Evolutionary conservation across 371 early-diverging fungal genomes (phyloP), one percentile per base, ranked within the genome.

Genomic region (Paraphysoderma sedebokerense): DNA sequence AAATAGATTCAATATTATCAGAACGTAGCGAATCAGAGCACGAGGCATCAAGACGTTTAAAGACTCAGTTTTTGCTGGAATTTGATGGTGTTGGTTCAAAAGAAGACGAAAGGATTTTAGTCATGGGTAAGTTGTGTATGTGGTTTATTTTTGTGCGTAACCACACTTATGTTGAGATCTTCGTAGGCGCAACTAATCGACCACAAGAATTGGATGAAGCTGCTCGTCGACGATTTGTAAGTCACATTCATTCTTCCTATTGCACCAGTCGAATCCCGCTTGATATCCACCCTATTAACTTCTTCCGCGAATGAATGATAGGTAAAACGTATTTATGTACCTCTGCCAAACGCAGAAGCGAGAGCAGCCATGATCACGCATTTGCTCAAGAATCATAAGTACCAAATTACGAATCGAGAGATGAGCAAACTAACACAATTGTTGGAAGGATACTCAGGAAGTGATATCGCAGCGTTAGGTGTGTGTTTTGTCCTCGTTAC

Each of bases 11-110:
- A 9, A 65, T 82, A 19, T 51, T 78, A 46, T 74, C 73, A 28
- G 79, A 74, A 46, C 58, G 87, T 20, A 67, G 66, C 24, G 85
- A 84, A 39, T 66, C 62, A 20, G 86, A 85, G 50, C 74, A 82
- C 44, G 87, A 87, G 57, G 79, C 81, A 5, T 74, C 75, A 19
- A 57, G 87, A 26, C 55, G 84, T 32, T 66, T 87, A 28, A 87
- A 87, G 59, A 87, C 86, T 11, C 85, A 87, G 55, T 85, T 87
- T 56, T 53, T 87, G 31, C 58, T 87, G 20, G 85, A 87, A 56
- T 82, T 85, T 67, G 87, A 77, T 47, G 77, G 77, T 3, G 32
- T 71, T 15, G 62, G 64, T 8, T 58, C 66, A 19, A 59, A 55
- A 28, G 57, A 64, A 1, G 70, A 68, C n/a, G 65, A 69, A 34